Conservation (phyloP, 305 asterid genomes). For the Solanum chacoense region DNA sequence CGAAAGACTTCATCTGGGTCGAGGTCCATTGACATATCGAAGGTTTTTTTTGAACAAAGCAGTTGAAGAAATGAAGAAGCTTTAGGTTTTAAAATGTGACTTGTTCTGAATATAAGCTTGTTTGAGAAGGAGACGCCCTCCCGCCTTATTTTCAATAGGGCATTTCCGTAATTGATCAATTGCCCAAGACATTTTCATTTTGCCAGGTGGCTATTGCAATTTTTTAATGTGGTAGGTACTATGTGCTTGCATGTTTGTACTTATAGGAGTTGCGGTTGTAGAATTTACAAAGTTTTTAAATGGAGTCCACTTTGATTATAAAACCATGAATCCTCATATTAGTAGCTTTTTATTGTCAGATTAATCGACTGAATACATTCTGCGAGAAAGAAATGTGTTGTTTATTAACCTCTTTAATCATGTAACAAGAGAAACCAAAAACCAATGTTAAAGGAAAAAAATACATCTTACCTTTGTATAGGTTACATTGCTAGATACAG, state of each 20-base stretch:
- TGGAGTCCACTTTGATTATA: not conserved
- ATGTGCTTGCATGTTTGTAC: not conserved
- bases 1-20: conserved; percentile 83
- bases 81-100: not conserved
- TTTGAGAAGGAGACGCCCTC: not conserved
- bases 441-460: not conserved
- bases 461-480: not conserved
- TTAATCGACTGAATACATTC: not conserved
- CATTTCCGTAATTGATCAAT: not conserved
- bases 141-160: not conserved
- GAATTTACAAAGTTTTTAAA: not conserved
- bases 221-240: not conserved
- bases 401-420: not conserved
- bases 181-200: not conserved
- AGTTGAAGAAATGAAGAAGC: not conserved
- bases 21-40: conserved; percentile 42
- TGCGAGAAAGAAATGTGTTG: not conserved
- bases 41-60: not conserved
- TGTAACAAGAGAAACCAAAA: not conserved
- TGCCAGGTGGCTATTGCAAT: not conserved
- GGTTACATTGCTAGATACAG: not conserved
- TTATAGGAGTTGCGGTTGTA: not conserved
- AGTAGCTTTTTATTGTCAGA: not conserved
- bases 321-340: not conserved
- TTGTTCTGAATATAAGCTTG: not conserved